phyloP scores from a whole-genome alignment of 2,329 filamentous ascomycete genomes.

The Cladophialophora exuberans region DNA sequence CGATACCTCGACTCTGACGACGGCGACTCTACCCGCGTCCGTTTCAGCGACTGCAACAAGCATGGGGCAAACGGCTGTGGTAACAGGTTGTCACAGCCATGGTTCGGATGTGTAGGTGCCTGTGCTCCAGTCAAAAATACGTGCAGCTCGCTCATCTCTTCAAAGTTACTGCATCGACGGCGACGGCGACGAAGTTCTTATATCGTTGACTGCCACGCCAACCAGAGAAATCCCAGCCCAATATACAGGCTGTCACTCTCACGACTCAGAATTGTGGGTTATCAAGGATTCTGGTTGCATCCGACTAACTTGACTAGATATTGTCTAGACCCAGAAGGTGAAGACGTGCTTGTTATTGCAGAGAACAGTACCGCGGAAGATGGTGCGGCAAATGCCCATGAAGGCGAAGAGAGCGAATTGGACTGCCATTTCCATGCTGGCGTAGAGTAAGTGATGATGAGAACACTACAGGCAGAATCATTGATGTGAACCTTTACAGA shows the following conservation, averaged over 20 bases:
- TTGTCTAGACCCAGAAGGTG: constrained; percentile 63
- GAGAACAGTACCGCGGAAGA: constrained; percentile 35
- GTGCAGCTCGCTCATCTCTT: constrained; percentile 31
- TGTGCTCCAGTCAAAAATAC: not conserved
- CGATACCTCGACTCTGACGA: constrained; percentile 23
- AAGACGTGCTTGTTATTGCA: constrained; percentile 62
- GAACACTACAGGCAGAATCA: not conserved
- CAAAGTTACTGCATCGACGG: constrained; percentile 38
- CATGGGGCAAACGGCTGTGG: constrained; percentile 46
- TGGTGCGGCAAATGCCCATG: constrained; percentile 36
- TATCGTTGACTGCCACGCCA: constrained; percentile 53
- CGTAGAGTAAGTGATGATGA: constrained; percentile 62
- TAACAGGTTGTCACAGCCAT: constrained; percentile 59
- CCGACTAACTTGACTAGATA: too few species aligned
- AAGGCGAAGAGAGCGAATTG: constrained; percentile 40
- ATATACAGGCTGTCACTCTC: constrained; percentile 68
- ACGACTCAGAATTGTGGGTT: constrained; percentile 64
- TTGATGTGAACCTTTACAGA: constrained; percentile 26
- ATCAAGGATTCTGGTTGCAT: too few species aligned
- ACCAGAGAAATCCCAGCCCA: constrained; percentile 61
- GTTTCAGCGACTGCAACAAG: constrained; percentile 37
- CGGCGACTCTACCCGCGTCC: constrained; percentile 24
- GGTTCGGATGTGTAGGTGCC: constrained; percentile 46
- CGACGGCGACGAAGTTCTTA: constrained; percentile 42
- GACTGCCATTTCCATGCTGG: constrained; percentile 76